phyloP scores from a whole-genome alignment of 2,329 filamentous ascomycete species.

The Penicillium verrucosum region DNA sequence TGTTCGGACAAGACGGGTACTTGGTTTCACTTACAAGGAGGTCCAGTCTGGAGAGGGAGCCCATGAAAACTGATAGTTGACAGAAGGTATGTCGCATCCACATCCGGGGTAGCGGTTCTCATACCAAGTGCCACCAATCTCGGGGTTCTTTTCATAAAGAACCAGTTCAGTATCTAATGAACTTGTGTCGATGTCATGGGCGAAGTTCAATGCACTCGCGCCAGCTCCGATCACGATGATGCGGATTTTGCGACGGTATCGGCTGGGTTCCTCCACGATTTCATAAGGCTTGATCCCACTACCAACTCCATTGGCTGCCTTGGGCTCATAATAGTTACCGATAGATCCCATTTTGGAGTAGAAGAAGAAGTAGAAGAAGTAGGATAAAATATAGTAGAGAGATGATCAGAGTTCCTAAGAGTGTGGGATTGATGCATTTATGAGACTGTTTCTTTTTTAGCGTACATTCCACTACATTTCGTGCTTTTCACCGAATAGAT shows the following conservation, averaged over 20 bases:
- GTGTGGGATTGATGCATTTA: slow-evolving; percentile 3
- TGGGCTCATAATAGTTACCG: background rate
- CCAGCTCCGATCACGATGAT: slow-evolving; percentile 18
- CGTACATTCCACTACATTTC: background rate
- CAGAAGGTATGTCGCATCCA: slow-evolving; percentile 32
- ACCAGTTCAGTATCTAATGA: slow-evolving; percentile 19
- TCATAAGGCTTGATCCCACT: background rate
- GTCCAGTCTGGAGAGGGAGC: slow-evolving; percentile 22
- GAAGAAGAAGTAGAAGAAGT: background rate
- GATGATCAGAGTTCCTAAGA: background rate
- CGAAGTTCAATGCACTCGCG: slow-evolving; percentile 17
- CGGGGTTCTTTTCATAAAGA: slow-evolving; percentile 35
- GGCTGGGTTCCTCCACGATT: slow-evolving; percentile 12
- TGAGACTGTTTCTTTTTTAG: background rate
- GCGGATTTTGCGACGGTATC: slow-evolving; percentile 11
- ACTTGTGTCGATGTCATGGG: slow-evolving; percentile 14
- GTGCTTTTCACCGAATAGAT: background rate
- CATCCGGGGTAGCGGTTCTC: slow-evolving; percentile 36
- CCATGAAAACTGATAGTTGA: slow-evolving; percentile 36
- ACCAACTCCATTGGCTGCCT: background rate
- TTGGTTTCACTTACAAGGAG: slow-evolving; percentile 9
- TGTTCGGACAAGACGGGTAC: slow-evolving; percentile 2
- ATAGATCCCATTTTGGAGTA: slow-evolving; percentile 4
- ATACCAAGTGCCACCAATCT: slow-evolving; percentile 39
- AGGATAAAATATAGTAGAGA: background rate